Evolutionary conservation across 306 rosid species (phyloP).

Genomic region (Trifolium repens): DNA sequence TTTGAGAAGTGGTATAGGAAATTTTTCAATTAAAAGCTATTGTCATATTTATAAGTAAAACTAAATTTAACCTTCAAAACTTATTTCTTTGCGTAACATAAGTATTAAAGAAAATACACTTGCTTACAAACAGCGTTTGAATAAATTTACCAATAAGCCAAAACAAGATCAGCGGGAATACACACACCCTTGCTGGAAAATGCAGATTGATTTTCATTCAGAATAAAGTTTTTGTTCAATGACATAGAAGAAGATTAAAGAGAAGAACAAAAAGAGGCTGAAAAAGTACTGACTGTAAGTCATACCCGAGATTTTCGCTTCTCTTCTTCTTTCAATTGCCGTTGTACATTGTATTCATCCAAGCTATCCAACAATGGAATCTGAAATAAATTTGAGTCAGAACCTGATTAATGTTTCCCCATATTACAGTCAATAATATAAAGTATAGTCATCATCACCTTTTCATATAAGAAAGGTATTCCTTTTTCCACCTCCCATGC

Average conservation of each 20-base stretch:
- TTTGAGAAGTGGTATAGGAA: neutral
- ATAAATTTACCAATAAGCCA: constrained; percentile 21
- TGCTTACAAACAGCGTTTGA: constrained; percentile 1
- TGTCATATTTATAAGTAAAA: neutral
- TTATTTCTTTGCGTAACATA: neutral
- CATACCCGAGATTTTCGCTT: constrained; percentile 84
- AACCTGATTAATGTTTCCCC: constrained; percentile 23
- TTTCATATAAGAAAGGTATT: constrained; percentile 83
- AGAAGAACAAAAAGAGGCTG: neutral
- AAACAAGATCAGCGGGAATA: constrained; percentile 29
- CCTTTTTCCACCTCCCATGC: constrained; percentile 90
- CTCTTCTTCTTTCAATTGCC: constrained; percentile 78
- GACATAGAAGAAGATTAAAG: constrained; percentile 16
- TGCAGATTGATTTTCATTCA: constrained; percentile 24
- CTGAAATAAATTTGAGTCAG: constrained; percentile 49
- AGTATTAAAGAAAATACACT: constrained; percentile 9
- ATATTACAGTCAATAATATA: constrained; percentile 3
- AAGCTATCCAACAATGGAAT: constrained; percentile 60
- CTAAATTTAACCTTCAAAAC: neutral
- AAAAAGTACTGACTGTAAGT: constrained; percentile 19
- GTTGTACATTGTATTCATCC: constrained; percentile 62
- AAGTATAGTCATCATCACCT: constrained; percentile 58
- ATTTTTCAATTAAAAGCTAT: neutral
- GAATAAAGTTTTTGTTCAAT: constrained; percentile 26
- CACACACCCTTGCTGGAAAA: neutral